Conservation (phyloP, 1,284 basidiomycete genomes). For the Papiliotrema laurentii region DNA sequence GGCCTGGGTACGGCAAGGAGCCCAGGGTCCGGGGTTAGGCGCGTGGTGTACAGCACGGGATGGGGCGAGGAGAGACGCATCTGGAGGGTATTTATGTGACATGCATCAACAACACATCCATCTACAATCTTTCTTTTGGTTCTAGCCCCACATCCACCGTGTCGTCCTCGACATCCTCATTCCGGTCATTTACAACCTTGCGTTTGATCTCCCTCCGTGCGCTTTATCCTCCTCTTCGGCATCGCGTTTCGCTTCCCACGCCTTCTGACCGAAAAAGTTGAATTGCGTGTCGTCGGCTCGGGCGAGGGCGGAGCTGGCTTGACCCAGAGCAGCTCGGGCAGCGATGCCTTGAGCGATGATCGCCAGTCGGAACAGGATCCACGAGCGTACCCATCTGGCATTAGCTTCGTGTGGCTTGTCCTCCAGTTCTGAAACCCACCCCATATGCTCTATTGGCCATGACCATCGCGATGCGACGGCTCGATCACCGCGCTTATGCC, state of each 20-base stretch:
- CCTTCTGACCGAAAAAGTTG: constrained; percentile 61
- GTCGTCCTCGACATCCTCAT: background rate
- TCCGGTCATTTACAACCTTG: constrained; percentile 30
- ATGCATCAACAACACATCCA: background rate
- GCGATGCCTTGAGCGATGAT: constrained; percentile 92
- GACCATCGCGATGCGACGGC: constrained; percentile 21
- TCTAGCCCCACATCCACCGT: too few species aligned
- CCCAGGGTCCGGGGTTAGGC: background rate
- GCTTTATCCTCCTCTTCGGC: constrained; percentile 53
- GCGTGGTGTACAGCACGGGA: background rate
- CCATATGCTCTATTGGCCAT: constrained; percentile 37
- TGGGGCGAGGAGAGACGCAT: background rate
- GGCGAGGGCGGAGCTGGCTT: constrained; percentile 79
- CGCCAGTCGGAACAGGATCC: constrained; percentile 57
- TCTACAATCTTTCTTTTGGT: background rate
- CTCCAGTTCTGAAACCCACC: constrained; percentile 23
- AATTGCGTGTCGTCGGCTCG: constrained; percentile 56
- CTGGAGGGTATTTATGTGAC: too few species aligned
- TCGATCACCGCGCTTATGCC: constrained; percentile 14
- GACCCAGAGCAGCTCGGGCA: constrained; percentile 74
- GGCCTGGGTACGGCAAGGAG: constrained; percentile 25
- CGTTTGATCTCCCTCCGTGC: constrained; percentile 13
- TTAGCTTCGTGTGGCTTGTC: constrained; percentile 54
- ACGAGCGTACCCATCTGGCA: constrained; percentile 27
- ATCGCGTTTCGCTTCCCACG: constrained; percentile 57